Conservation (phyloP, 805 yeast genomes). For the Ogataea kodamae region DNA sequence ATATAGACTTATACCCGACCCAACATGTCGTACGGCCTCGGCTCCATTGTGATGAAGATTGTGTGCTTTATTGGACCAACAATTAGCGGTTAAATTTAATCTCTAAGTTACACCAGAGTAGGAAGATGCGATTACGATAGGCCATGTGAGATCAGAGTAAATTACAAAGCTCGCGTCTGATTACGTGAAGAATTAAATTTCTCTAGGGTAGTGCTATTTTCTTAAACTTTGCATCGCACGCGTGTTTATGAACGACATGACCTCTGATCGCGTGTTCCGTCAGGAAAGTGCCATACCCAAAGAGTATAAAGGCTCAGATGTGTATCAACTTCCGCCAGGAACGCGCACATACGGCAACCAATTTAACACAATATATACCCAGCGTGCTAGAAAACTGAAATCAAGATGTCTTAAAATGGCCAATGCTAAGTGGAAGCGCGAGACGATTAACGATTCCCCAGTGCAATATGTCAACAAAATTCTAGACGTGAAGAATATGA, state of each 20-base stretch:
- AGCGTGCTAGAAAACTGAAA: slow-evolving; percentile 47
- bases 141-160: too few species aligned
- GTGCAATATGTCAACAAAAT: slow-evolving; percentile 42
- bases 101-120: too few species aligned
- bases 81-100: too few species aligned
- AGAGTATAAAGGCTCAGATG: slow-evolving; percentile 9
- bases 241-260: slow-evolving; percentile 19
- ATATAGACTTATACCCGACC: too few species aligned
- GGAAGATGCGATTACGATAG: too few species aligned
- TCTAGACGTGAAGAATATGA: slow-evolving; percentile 59
- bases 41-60: too few species aligned
- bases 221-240: slow-evolving; percentile 13
- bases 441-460: slow-evolving; percentile 33
- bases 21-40: too few species aligned
- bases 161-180: too few species aligned
- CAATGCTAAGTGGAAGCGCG: slow-evolving; percentile 38
- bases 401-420: slow-evolving; percentile 46
- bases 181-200: too few species aligned
- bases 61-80: too few species aligned
- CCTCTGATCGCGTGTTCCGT: slow-evolving; percentile 23
- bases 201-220: too few species aligned
- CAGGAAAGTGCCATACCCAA: slow-evolving; percentile 14
- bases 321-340: slow-evolving; percentile 15
- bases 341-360: slow-evolving; percentile 50
- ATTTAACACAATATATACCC: slow-evolving; percentile 53